Conservation (phyloP, 257 asterid species). For the Leonotis leonurus region DNA sequence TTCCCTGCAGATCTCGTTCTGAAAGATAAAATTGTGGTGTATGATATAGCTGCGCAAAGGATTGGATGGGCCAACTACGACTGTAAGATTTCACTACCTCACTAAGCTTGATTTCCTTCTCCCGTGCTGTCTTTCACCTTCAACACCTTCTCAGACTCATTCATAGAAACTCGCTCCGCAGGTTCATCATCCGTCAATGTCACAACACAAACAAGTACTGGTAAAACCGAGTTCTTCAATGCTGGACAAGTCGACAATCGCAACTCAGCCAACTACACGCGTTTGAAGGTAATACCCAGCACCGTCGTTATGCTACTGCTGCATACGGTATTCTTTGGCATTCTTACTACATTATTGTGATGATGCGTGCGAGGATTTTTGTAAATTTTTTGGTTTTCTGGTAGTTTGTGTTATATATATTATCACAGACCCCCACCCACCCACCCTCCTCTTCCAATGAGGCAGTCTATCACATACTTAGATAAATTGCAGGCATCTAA, state of each 20-base stretch:
- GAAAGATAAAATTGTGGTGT: constrained; percentile 84
- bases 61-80: constrained; percentile 89
- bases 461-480: constrained; percentile 18
- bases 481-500: constrained; percentile 10
- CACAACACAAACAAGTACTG: constrained; percentile 49
- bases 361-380: neutral
- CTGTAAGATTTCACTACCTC: constrained; percentile 46
- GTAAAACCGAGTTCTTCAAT: constrained; percentile 61
- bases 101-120: too few relatives aligned
- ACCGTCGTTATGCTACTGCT: constrained; percentile 29
- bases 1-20: constrained; percentile 66
- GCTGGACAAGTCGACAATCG: constrained; percentile 50
- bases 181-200: constrained; percentile 78
- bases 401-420: neutral
- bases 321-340: constrained; percentile 31
- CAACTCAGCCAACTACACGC: constrained; percentile 18
- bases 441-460: too few relatives aligned
- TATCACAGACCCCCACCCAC: neutral
- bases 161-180: constrained; percentile 11
- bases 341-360: constrained; percentile 37
- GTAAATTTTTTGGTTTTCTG: neutral
- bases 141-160: too few relatives aligned
- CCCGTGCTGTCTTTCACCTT: too few relatives aligned
- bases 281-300: constrained; percentile 19
- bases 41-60: constrained; percentile 72